Base-by-base conservation (phyloP, 1,284 basidiomycete species). In the Boletellus sp. region DNA sequence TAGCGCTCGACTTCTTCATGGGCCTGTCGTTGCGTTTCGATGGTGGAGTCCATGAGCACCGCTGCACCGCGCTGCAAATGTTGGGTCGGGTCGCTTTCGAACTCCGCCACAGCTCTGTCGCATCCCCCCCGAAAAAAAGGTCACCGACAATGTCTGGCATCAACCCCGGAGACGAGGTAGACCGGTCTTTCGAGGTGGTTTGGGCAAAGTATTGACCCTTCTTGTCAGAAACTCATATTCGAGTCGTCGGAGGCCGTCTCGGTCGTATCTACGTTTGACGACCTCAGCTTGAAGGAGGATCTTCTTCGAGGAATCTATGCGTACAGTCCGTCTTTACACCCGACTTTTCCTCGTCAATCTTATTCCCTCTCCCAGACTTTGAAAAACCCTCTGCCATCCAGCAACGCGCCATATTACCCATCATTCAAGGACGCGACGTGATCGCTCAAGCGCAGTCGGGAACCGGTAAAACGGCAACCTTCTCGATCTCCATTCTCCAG, bases 381-480 rank as follows among this genome's bases (percentile, higher is more conserved):
- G 97, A 99, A 80, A 97, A 96, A 71, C 94, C 97, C 22, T 98
- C 96, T 55, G 96, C 96, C 47, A 99, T 99, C 68, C 96, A 99
- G 75, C 95, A 98, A 74, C 88, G 96, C 60, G 96, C 96, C 28
- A 98, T 99, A 70, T 75, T 95, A 44, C 96, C 96, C 50, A 96
- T 99, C 66, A 94, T 85, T 47, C 89, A 93, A 73, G 93, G 93
- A 19, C 86, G 93, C 59, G 95, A 98, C 78, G 95, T 97, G 56
- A 97, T 97, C 70, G 94, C 93, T 13, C 96, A 99, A 76, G 97
- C 97, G 18, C 97, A 99, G 74, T 98, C 96, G 24, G 97, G 97
- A 67, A 99, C 97, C 24, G 97, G 97, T 81, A 99, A 99, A 89
- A 99, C 97, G 4, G 97, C 97, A 8, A 99, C 97, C 5, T 99